Evolutionary conservation across 129 eudicot species (phyloP).

Genomic region (Helianthus annuus): HanXRQr2.0-SUNRISE NC_035433.2:86592949-86593448

Average conservation of each 20-base stretch:
- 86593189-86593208: slow-evolving; percentile 6
- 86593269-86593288: not conserved
- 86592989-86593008: not conserved
- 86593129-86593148: not conserved
- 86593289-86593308: not conserved
- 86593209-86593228: not conserved
- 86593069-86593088: not conserved
- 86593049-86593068: not conserved
- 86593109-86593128: not conserved
- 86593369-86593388: not conserved
- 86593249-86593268: not conserved
- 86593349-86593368: too few species aligned
- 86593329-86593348: too few species aligned
- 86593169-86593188: slow-evolving; percentile 1
- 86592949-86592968: not conserved
- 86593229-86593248: not conserved
- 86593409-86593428: not conserved
- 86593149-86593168: not conserved
- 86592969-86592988: not conserved
- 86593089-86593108: too few species aligned
- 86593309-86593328: not conserved
- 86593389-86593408: not conserved
- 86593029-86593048: not conserved
- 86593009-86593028: not conserved
- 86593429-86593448: not conserved